phyloP scores from a whole-genome alignment of 2,329 filamentous ascomycete genomes.

The Aspergillus sp. region DNA sequence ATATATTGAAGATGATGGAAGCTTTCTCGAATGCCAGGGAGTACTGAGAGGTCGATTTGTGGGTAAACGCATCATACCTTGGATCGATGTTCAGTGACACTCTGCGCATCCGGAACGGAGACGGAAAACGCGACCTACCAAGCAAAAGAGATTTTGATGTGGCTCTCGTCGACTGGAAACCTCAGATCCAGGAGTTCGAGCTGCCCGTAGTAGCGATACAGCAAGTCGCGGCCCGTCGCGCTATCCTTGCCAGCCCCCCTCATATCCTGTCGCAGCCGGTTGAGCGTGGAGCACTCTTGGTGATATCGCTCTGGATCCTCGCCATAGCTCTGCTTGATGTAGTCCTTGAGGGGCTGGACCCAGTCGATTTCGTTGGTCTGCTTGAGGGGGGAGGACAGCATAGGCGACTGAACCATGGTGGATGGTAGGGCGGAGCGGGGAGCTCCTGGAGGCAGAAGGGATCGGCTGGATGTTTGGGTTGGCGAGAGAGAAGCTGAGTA shows the following conservation, averaged over 20 bases:
- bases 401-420: constrained; percentile 74
- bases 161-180: constrained; percentile 95
- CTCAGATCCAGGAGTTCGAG: constrained; percentile 86
- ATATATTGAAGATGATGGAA: constrained; percentile 99
- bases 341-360: constrained; percentile 81
- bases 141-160: constrained; percentile 98
- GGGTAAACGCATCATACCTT: constrained; percentile 99
- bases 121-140: constrained; percentile 52
- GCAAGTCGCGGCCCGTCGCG: constrained; percentile 79
- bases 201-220: constrained; percentile 97
- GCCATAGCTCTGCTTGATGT: constrained; percentile 88
- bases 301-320: constrained; percentile 94
- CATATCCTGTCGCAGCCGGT: constrained; percentile 95
- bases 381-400: constrained; percentile 89
- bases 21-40: constrained; percentile 97
- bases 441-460: constrained; percentile 18
- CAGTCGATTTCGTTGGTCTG: constrained; percentile 98
- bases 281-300: constrained; percentile 89
- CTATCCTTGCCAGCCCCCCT: constrained; percentile 94
- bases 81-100: constrained; percentile 3
- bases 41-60: constrained; percentile 94
- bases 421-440: constrained; percentile 24
- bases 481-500: neutral
- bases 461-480: neutral
- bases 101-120: neutral